These are phyloP conservation scores for Globisporangium alternatum DNA, from an alignment of 352 stramenopile species.

Conservation along the genomic window DNA sequence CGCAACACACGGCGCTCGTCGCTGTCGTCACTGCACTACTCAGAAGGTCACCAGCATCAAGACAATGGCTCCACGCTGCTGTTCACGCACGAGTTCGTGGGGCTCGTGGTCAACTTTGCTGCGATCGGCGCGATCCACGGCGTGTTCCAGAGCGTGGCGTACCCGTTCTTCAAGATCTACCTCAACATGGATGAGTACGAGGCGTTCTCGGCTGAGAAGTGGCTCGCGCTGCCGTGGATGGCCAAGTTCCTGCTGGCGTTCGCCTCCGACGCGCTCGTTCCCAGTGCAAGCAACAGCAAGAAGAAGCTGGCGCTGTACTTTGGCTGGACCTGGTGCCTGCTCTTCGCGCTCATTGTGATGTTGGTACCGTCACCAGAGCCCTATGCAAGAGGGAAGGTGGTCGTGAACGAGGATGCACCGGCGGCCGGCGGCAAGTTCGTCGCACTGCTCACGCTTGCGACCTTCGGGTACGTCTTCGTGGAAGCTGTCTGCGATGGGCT, in stretches of 20 bases:
- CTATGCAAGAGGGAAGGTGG: constrained; percentile 33
- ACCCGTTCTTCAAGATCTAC: constrained; percentile 73
- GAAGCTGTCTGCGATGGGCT: constrained; percentile 43
- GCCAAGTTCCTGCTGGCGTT: constrained; percentile 55
- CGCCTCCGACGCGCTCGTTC: constrained; percentile 38
- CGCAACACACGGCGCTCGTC: constrained; percentile 1
- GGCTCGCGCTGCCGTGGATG: constrained; percentile 56
- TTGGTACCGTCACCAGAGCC: constrained; percentile 32
- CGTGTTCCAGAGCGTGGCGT: constrained; percentile 52
- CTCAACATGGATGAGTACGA: constrained; percentile 72
- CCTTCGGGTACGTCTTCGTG: constrained; percentile 45
- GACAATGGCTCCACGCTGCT: constrained; percentile 15
- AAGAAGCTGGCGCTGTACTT: constrained; percentile 14
- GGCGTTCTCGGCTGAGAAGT: constrained; percentile 44
- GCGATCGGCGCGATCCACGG: constrained; percentile 47
- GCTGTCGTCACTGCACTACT: neutral
- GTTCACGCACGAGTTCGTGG: constrained; percentile 36
- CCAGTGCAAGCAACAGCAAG: neutral
- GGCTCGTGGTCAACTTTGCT: constrained; percentile 54
- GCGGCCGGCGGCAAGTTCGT: constrained; percentile 41
- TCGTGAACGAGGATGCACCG: constrained; percentile 36
- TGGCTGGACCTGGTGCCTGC: constrained; percentile 43
- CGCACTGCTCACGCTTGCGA: constrained; percentile 44
- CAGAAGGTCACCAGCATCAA: neutral
- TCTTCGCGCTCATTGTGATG: constrained; percentile 43